Base-by-base conservation (phyloP, 2,329 filamentous ascomycete species). In the Aureobasidium namibiae region DNA sequence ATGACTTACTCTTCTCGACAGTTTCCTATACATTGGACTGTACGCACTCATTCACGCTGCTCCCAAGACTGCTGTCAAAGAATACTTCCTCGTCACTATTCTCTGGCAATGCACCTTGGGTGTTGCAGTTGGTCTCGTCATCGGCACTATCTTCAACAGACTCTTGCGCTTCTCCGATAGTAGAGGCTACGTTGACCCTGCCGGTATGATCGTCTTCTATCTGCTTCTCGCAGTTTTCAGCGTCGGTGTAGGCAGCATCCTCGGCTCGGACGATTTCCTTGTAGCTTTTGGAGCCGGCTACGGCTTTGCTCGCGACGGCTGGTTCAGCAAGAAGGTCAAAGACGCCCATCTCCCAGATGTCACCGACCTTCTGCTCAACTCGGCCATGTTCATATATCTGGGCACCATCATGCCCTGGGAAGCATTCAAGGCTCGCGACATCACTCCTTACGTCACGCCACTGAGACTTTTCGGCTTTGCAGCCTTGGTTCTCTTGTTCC, bases 201-300 rank as follows among this genome's bases (percentile, higher is more conserved):
- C 79, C 3, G 77, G 77, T 0, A 79, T 82, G 59, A 73, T 81
- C 0, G 77, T 78, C 6, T 83, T 83, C 68, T 83, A 83, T 65
- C 72, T 83, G 13, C 75, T 83, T 0, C 72, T 81, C 0, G 80
- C 81, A 10, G 66, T 82, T 18, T 76, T 83, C 63, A 75, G 72
- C 21, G 70, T 82, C 18, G 80, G 80, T 2, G 67, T 81, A 0
- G 81, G 77, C 29, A 78, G 75, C 3, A 78, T 75, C 0, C 72
- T 83, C 0, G 80, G 80, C 7, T 71, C 75, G 1, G 80, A 82
- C 63, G 80, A 83, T 66, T 83, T 83, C 67, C 74, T 83, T 0
- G 78, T 82, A 3, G 76, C 79, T 0, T 83, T 83, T 61, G 76
- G 75, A n/a, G 79, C 79, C 0, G 80, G 80, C 6, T 74, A 79